These are phyloP conservation scores for Talaromyces amestolkiae DNA, from an alignment of 2,329 filamentous ascomycete genomes.

Conservation along the genomic window DNA sequence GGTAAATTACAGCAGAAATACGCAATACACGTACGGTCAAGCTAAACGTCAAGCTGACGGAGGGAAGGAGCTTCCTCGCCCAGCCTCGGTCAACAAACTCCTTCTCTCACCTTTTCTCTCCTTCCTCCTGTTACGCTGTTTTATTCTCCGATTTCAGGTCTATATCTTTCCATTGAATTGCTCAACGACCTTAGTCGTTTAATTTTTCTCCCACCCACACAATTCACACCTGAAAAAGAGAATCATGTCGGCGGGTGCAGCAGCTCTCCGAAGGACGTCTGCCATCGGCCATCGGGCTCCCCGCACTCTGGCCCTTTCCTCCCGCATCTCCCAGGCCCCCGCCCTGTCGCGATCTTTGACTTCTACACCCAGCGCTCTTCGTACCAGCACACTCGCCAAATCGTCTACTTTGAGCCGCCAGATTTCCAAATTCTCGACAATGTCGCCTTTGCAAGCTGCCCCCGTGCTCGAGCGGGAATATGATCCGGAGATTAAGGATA, in stretches of 20 bases:
- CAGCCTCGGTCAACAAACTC: conserved; percentile 9
- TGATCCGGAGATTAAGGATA: conserved; percentile 91
- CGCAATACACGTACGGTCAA: neutral
- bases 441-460: conserved; percentile 39
- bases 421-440: conserved; percentile 43
- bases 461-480: conserved; percentile 56
- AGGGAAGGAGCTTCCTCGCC: conserved; percentile 1
- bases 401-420: conserved; percentile 10
- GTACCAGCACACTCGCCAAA: conserved; percentile 18
- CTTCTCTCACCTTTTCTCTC: neutral
- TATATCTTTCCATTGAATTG: conserved; percentile 4
- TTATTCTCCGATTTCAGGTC: neutral
- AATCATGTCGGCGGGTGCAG: conserved; percentile 39
- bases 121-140: conserved; percentile 1
- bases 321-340: conserved; percentile 45
- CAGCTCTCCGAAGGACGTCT: conserved; percentile 37
- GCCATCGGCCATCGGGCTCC: conserved; percentile 40
- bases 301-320: conserved; percentile 41
- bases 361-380: conserved; percentile 22
- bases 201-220: neutral
- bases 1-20: neutral
- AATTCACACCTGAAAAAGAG: neutral
- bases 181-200: conserved; percentile 1
- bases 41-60: conserved; percentile 16
- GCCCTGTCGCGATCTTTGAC: conserved; percentile 33